These are phyloP conservation scores for Hura crepitans DNA, from an alignment of 441 rosid species.

Conservation along the genomic window DNA sequence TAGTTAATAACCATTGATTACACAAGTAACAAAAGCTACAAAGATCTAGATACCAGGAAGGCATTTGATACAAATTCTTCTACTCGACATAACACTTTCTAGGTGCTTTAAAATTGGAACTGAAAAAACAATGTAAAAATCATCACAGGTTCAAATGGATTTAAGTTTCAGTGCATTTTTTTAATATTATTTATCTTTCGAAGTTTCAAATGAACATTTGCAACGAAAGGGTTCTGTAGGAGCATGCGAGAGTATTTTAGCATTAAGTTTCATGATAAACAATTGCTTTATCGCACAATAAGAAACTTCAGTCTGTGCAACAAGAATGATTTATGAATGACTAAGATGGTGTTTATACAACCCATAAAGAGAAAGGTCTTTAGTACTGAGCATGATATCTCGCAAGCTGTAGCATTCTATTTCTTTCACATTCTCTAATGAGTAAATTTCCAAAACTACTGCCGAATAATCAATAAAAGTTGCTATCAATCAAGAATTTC, in stretches of 20 bases:
- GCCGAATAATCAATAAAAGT: background rate
- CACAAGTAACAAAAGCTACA: background rate
- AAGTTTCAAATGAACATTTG: background rate
- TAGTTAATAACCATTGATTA: background rate
- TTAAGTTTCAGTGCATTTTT: background rate
- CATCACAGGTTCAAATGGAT: constrained; percentile 6
- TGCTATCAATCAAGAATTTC: background rate
- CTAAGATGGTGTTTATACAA: background rate
- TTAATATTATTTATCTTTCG: background rate
- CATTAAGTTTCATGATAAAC: background rate
- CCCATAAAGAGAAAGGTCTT: background rate
- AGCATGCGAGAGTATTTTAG: background rate
- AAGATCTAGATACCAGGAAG: background rate
- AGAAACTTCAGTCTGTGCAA: background rate
- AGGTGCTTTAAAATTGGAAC: background rate
- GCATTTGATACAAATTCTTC: background rate
- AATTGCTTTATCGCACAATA: background rate
- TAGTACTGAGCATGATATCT: background rate
- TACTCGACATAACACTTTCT: background rate
- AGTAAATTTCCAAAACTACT: background rate
- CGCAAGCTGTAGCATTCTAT: background rate
- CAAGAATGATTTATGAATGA: background rate
- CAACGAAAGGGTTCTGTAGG: background rate
- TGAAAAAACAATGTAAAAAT: background rate
- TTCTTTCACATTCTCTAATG: background rate